These are phyloP conservation scores for Balakata baccata DNA, from an alignment of 345 rosid species.

Conservation along the genomic window DNA sequence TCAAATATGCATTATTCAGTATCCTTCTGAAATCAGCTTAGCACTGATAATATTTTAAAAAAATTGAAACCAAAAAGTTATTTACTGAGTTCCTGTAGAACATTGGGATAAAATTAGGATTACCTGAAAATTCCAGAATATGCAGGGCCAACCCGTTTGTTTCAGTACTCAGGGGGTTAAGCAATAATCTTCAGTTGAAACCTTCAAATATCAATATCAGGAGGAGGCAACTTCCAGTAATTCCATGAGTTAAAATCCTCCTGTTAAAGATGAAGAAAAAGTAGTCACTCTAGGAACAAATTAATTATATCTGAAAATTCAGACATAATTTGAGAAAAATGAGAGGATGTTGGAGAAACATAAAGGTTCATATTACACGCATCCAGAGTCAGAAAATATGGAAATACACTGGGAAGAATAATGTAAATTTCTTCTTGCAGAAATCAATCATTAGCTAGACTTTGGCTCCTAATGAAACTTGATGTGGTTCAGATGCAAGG, in stretches of 20 bases:
- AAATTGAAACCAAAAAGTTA: neutral
- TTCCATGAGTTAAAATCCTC: conserved; percentile 94
- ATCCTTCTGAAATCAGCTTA: neutral
- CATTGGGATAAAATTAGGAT: neutral
- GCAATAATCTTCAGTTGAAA: conserved; percentile 7
- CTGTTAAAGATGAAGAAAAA: conserved; percentile 35
- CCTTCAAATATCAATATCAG: conserved; percentile 40
- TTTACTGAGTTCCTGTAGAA: neutral
- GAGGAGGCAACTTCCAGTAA: conserved; percentile 85
- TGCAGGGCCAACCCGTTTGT: neutral
- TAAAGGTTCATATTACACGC: neutral
- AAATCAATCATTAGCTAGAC: too few relatives aligned
- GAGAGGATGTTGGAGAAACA: too few relatives aligned
- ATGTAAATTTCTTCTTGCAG: too few relatives aligned
- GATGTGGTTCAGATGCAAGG: neutral
- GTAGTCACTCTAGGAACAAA: conserved; percentile 4
- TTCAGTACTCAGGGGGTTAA: neutral
- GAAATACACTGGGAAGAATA: too few relatives aligned
- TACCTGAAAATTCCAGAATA: conserved; percentile 7
- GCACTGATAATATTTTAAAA: neutral
- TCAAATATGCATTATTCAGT: neutral
- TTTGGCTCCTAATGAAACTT: too few relatives aligned
- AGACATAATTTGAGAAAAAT: neutral
- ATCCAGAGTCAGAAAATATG: too few relatives aligned
- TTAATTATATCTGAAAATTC: neutral